phyloP scores from a whole-genome alignment of 2,329 filamentous ascomycete genomes.

The Exophiala sp. region DNA sequence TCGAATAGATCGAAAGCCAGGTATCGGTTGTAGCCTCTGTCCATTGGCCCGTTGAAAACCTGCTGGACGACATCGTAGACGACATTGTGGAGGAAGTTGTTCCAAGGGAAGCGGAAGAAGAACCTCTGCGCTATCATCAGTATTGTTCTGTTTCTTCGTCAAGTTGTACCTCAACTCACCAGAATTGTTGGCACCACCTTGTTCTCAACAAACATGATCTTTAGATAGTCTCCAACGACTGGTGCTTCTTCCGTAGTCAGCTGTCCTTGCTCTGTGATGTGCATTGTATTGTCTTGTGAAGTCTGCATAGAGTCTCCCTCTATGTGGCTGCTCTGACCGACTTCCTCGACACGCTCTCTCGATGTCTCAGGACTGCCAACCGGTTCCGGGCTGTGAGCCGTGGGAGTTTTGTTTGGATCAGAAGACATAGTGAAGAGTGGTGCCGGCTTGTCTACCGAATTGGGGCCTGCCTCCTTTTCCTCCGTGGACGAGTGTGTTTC shows the following conservation, averaged over 20 bases:
- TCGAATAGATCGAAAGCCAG: constrained; percentile 91
- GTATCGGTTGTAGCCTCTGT: constrained; percentile 84
- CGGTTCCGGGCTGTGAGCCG: constrained; percentile 27
- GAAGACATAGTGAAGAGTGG: constrained; percentile 49
- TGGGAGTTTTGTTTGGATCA: constrained; percentile 29
- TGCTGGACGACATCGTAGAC: constrained; percentile 99
- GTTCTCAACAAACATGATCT: constrained; percentile 94
- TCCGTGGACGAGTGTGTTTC: constrained; percentile 2
- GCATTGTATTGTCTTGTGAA: constrained; percentile 18
- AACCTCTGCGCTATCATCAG: constrained; percentile 63
- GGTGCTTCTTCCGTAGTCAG: constrained; percentile 59
- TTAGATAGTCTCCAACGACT: constrained; percentile 89
- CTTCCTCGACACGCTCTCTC: constrained; percentile 10
- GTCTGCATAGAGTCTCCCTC: constrained; percentile 20
- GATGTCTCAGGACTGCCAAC: constrained; percentile 14
- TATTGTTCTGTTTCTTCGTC: constrained; percentile 5
- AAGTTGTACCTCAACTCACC: constrained; percentile 49
- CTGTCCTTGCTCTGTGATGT: constrained; percentile 43
- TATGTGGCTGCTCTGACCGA: constrained; percentile 6
- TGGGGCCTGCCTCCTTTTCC: constrained; percentile 16
- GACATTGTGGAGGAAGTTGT: constrained; percentile 98
- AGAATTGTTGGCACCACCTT: constrained; percentile 91
- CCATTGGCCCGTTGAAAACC: constrained; percentile 97
- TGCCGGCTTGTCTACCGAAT: constrained; percentile 60
- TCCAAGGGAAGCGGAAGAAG: constrained; percentile 98